These are phyloP conservation scores for Microdochium bolleyi DNA, from an alignment of 2,329 filamentous ascomycete genomes.

Conservation along the genomic window DNA sequence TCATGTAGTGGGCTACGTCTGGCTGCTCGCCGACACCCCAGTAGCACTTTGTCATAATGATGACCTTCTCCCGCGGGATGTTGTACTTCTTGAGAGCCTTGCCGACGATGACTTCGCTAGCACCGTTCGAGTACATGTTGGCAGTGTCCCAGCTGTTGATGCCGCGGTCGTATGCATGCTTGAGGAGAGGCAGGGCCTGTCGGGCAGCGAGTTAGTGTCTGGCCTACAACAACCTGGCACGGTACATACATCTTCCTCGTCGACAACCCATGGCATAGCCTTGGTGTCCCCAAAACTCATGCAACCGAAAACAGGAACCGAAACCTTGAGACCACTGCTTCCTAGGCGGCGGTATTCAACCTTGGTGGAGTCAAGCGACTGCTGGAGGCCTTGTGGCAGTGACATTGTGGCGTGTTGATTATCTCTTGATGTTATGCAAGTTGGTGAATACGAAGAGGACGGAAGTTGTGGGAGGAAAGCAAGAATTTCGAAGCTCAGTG, in stretches of 20 bases:
- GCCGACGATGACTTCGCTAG: constrained; percentile 56
- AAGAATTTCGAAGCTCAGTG: no score
- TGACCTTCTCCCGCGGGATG: constrained; percentile 57
- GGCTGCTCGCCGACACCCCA: constrained; percentile 25
- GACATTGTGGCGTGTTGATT: background rate
- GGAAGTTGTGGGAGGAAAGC: no score
- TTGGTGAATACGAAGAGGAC: no score
- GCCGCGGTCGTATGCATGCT: constrained; percentile 55
- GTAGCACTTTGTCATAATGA: constrained; percentile 54
- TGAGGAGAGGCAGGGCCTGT: constrained; percentile 47
- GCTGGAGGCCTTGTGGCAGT: constrained; percentile 10
- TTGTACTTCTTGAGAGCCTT: constrained; percentile 58
- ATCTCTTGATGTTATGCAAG: background rate
- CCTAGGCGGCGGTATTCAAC: constrained; percentile 46
- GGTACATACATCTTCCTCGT: constrained; percentile 42
- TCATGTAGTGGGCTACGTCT: constrained; percentile 16
- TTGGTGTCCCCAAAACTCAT: constrained; percentile 52
- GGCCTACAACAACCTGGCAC: background rate
- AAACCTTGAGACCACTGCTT: constrained; percentile 53
- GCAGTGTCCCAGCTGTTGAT: constrained; percentile 52
- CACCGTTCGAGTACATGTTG: constrained; percentile 56
- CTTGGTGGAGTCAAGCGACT: constrained; percentile 31
- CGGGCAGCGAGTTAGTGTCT: background rate
- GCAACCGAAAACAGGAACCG: constrained; percentile 54
- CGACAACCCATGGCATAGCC: constrained; percentile 45